phyloP scores from a whole-genome alignment of 2,329 filamentous ascomycete genomes.

The Colletotrichum limetticola region DNA sequence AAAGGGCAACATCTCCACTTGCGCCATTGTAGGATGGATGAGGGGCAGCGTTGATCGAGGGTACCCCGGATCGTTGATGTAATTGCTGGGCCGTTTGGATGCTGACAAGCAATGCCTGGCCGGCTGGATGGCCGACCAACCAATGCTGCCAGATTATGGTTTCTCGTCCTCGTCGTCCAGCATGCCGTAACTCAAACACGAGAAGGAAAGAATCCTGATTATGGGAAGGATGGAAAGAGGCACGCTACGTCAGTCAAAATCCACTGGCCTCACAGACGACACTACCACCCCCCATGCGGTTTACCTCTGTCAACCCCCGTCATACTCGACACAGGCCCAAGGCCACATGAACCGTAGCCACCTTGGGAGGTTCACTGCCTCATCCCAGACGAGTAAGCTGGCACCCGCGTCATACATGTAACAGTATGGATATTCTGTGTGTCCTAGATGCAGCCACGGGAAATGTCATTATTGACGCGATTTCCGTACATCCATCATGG shows the following conservation, averaged over 20 bases:
- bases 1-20: conserved; percentile 16
- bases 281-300: conserved; percentile 6
- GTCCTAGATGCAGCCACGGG: background rate
- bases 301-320: conserved; percentile 2
- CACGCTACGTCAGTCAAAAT: conserved; percentile 33
- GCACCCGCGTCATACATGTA: conserved; percentile 35
- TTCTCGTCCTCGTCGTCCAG: background rate
- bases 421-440: background rate
- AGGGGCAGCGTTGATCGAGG: conserved; percentile 30
- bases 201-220: conserved; percentile 9
- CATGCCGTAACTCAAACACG: background rate
- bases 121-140: conserved; percentile 25
- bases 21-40: conserved; percentile 5
- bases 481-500: conserved; percentile 9
- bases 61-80: conserved; percentile 35
- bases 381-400: conserved; percentile 8
- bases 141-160: background rate
- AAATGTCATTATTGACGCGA: conserved; percentile 19
- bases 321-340: conserved; percentile 11
- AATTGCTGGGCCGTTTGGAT: conserved; percentile 26
- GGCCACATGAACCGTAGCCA: conserved; percentile 10
- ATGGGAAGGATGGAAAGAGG: conserved; percentile 4
- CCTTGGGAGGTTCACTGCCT: background rate
- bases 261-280: conserved; percentile 11
- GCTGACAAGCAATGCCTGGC: conserved; percentile 24